Evolutionary conservation across 495 filamentous ascomycete genomes (phyloP).

Genomic region (Trichocladium antarcticum): DNA sequence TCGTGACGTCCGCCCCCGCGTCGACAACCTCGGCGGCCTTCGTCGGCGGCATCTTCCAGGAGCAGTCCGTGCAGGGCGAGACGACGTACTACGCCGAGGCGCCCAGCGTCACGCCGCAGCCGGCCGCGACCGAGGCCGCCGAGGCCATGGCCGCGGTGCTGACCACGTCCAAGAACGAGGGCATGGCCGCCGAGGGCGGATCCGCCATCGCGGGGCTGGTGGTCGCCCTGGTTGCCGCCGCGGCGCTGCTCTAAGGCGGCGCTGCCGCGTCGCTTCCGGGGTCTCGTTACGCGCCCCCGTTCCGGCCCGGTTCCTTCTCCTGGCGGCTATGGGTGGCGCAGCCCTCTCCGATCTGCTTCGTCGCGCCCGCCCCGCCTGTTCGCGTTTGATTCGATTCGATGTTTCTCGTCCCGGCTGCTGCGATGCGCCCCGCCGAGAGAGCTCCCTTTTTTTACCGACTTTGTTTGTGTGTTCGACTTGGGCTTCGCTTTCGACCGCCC

Average conservation of each 20-base stretch:
- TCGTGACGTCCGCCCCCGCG: slow-evolving; percentile 5
- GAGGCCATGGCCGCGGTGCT: slow-evolving; percentile 3
- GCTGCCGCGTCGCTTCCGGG: too few relatives aligned
- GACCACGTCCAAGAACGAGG: slow-evolving; percentile 29
- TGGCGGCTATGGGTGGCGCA: too few relatives aligned
- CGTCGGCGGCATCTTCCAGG: slow-evolving; percentile 27
- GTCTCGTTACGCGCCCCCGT: too few relatives aligned
- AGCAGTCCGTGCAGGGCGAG: slow-evolving; percentile 15
- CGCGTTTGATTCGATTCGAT: too few relatives aligned
- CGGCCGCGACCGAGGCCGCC: neutral
- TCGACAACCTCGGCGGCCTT: slow-evolving; percentile 6
- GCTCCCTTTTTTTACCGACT: too few relatives aligned
- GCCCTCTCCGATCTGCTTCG: too few relatives aligned
- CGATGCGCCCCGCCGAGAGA: too few relatives aligned
- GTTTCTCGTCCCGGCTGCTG: too few relatives aligned
- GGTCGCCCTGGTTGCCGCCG: slow-evolving; percentile 38
- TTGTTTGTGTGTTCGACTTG: too few relatives aligned
- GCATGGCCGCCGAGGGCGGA: slow-evolving; percentile 26
- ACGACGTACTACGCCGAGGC: neutral
- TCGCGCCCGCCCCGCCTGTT: too few relatives aligned
- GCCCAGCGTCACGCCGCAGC: slow-evolving; percentile 4
- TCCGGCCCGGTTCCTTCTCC: too few relatives aligned
- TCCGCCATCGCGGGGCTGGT: slow-evolving; percentile 37
- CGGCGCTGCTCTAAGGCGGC: slow-evolving; percentile 34
- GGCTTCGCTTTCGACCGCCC: too few relatives aligned